These are phyloP conservation scores for Mangifera indica DNA, from an alignment of 345 rosid genomes.

Conservation along the genomic window DNA sequence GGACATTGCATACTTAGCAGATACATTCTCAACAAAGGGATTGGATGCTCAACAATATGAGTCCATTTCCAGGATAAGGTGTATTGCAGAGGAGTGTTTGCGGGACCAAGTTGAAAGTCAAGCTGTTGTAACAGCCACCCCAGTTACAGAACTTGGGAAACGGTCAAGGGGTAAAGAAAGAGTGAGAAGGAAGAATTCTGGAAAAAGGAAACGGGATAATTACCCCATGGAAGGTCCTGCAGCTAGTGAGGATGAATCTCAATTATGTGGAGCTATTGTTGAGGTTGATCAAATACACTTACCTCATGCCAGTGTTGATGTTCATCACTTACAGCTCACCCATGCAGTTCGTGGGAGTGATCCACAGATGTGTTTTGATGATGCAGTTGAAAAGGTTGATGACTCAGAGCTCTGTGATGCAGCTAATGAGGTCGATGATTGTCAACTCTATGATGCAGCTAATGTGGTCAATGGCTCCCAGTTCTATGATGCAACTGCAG, in stretches of 20 bases:
- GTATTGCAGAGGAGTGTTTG: conserved; percentile 78
- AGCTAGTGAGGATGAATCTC: conserved; percentile 54
- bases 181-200: conserved; percentile 68
- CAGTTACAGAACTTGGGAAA: conserved; percentile 60
- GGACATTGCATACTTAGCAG: conserved; percentile 78
- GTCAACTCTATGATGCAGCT: conserved; percentile 26
- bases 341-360: conserved; percentile 38
- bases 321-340: conserved; percentile 33
- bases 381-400: conserved; percentile 31
- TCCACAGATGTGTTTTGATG: conserved; percentile 36
- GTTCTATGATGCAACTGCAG: conserved; percentile 26
- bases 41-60: conserved; percentile 67
- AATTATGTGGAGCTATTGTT: conserved; percentile 44
- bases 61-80: conserved; percentile 63
- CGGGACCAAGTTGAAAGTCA: conserved; percentile 67
- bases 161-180: conserved; percentile 76
- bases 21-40: conserved; percentile 61
- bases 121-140: conserved; percentile 27
- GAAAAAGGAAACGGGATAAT: conserved; percentile 63
- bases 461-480: conserved; percentile 30
- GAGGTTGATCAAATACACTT: conserved; percentile 53
- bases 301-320: conserved; percentile 32
- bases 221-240: conserved; percentile 58
- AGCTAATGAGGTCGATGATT: conserved; percentile 34
- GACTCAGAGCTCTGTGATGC: conserved; percentile 44